phyloP scores from a whole-genome alignment of 2,329 filamentous ascomycete genomes.

The Aspergillus niger region DNA sequence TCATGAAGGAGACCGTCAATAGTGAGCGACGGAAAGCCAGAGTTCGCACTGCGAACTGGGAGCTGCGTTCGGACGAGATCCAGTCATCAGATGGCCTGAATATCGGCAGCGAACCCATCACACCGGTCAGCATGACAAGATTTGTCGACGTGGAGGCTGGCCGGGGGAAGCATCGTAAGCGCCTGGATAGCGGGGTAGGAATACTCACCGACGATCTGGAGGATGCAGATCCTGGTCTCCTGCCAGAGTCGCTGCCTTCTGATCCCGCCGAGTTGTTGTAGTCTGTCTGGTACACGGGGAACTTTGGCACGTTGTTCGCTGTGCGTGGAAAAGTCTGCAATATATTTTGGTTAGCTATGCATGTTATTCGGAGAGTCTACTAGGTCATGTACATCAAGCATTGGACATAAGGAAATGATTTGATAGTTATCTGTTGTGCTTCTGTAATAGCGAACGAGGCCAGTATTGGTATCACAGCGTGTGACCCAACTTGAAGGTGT shows the following conservation, averaged over 20 bases:
- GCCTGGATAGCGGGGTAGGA: constrained; percentile 45
- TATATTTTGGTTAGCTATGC: background rate
- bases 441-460: background rate
- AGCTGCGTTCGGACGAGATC: constrained; percentile 40
- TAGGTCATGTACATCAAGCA: background rate
- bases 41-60: constrained; percentile 44
- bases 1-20: constrained; percentile 41
- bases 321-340: background rate
- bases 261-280: constrained; percentile 28
- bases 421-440: background rate
- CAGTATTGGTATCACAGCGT: background rate
- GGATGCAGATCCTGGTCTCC: constrained; percentile 31
- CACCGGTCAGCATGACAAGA: constrained; percentile 44
- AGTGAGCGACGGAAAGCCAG: constrained; percentile 43
- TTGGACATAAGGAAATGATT: background rate
- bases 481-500: background rate
- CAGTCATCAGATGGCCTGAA: constrained; percentile 33
- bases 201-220: constrained; percentile 37
- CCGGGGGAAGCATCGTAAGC: constrained; percentile 40
- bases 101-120: constrained; percentile 44
- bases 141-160: constrained; percentile 47
- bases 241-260: constrained; percentile 24
- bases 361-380: background rate
- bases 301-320: background rate
- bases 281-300: background rate